These are phyloP conservation scores for Yarrowia divulgata DNA, from an alignment of 805 yeast species.

Conservation along the genomic window DNA sequence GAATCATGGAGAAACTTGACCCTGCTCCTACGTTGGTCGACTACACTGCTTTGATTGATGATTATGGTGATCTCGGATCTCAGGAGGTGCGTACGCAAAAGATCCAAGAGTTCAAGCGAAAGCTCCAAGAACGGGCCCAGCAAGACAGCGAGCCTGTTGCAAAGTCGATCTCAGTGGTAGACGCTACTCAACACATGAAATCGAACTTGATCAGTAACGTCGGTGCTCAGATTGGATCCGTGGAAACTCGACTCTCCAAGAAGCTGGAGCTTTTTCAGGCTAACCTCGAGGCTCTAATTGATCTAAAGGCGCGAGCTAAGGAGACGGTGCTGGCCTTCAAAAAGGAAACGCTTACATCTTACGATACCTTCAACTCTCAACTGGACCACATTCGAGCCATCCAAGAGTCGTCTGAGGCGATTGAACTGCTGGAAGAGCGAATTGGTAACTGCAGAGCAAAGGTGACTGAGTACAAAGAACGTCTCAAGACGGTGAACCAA, in stretches of 20 bases:
- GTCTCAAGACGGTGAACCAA: constrained; percentile 44
- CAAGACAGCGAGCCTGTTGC: constrained; percentile 15
- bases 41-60: constrained; percentile 29
- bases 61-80: constrained; percentile 6
- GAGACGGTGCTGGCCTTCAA: constrained; percentile 43
- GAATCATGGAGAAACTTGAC: neutral
- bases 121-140: constrained; percentile 1
- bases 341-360: constrained; percentile 42
- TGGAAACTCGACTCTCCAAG: constrained; percentile 36
- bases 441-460: constrained; percentile 43
- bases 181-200: constrained; percentile 31
- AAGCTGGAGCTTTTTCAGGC: constrained; percentile 44
- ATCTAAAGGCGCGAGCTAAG: constrained; percentile 43
- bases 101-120: constrained; percentile 13
- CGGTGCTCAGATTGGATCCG: constrained; percentile 34
- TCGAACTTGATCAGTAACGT: constrained; percentile 36
- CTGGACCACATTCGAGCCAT: constrained; percentile 45
- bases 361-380: constrained; percentile 43
- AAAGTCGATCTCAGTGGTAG: constrained; percentile 23
- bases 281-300: constrained; percentile 45
- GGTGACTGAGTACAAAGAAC: constrained; percentile 45
- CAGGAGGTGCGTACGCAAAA: constrained; percentile 4
- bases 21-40: constrained; percentile 21
- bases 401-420: constrained; percentile 43
- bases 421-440: constrained; percentile 45